Evolutionary conservation across 2,329 filamentous ascomycete genomes (phyloP).

Genomic region (Sarocladium oryzae): DNA sequence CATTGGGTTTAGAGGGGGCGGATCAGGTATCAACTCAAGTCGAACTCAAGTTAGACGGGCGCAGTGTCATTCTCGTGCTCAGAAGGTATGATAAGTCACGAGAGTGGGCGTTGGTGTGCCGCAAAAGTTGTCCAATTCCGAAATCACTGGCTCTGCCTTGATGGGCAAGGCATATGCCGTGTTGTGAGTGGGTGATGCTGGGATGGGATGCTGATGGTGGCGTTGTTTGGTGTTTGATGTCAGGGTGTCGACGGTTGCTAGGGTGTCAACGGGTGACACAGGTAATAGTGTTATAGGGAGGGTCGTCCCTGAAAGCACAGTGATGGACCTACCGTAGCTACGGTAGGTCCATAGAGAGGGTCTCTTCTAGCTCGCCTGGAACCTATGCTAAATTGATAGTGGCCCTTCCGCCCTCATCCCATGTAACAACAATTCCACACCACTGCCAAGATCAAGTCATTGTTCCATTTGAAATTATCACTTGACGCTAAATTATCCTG

Average conservation of each 20-base stretch:
- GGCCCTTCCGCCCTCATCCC: too few species aligned
- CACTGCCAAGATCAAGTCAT: too few species aligned
- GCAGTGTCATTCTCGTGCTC: background rate
- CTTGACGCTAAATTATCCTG: too few species aligned
- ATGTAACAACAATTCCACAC: too few species aligned
- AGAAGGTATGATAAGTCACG: too few species aligned
- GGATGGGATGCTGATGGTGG: background rate
- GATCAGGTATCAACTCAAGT: background rate
- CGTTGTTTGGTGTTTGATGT: slow-evolving; percentile 9
- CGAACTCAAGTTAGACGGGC: background rate
- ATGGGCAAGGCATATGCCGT: background rate
- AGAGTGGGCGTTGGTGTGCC: background rate
- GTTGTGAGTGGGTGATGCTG: background rate
- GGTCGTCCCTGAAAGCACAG: background rate
- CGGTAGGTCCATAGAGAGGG: too few species aligned
- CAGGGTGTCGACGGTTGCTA: slow-evolving; percentile 2
- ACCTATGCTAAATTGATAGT: too few species aligned
- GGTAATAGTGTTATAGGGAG: background rate
- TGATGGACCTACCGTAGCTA: too few species aligned
- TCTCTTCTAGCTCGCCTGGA: too few species aligned
- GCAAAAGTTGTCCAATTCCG: background rate
- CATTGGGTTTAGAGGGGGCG: background rate
- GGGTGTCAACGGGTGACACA: background rate
- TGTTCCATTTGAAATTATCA: too few species aligned
- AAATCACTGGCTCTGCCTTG: background rate